Evolutionary conservation across 1,139 yeast species (phyloP).

Genomic region (Kodamaea derodonti): DNA sequence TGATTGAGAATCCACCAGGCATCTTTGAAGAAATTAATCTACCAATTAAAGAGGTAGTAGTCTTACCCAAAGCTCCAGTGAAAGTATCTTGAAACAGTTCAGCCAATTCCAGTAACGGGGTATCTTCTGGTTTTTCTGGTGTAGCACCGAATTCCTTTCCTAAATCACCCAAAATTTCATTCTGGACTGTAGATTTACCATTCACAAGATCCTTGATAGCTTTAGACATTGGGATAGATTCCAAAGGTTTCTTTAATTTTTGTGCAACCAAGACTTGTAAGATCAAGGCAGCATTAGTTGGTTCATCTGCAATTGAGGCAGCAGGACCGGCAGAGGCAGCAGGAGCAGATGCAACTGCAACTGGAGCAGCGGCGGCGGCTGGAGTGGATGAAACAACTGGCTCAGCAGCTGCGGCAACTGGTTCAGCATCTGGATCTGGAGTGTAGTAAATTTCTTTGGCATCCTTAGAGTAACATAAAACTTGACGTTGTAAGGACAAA

Average conservation of each 20-base stretch:
- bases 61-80: constrained; percentile 87
- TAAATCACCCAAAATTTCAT: constrained; percentile 95
- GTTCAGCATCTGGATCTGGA: constrained; percentile 71
- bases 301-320: constrained; percentile 82
- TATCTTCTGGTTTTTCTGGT: constrained; percentile 98
- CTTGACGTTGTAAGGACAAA: constrained; percentile 92
- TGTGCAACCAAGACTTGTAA: constrained; percentile 92
- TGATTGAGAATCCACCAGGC: constrained; percentile 98
- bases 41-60: constrained; percentile 81
- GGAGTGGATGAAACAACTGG: constrained; percentile 22
- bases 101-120: constrained; percentile 92
- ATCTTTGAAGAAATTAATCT: constrained; percentile 93
- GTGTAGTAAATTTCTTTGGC: constrained; percentile 95
- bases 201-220: constrained; percentile 96
- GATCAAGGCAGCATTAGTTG: constrained; percentile 78
- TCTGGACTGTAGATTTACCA: constrained; percentile 97
- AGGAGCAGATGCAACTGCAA: constrained; percentile 48
- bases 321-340: constrained; percentile 67
- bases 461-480: constrained; percentile 91
- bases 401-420: constrained; percentile 34
- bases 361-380: constrained; percentile 39
- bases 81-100: constrained; percentile 91
- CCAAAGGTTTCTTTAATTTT: constrained; percentile 86
- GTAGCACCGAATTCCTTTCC: constrained; percentile 97
- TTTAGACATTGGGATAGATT: constrained; percentile 80